A percentile compares a stretch with the other conserved stretches of the same genome.
These are phyloP conservation scores for Massospora cicadina DNA, from an alignment of 371 early-diverging fungal species.

Conservation along the genomic window DNA sequence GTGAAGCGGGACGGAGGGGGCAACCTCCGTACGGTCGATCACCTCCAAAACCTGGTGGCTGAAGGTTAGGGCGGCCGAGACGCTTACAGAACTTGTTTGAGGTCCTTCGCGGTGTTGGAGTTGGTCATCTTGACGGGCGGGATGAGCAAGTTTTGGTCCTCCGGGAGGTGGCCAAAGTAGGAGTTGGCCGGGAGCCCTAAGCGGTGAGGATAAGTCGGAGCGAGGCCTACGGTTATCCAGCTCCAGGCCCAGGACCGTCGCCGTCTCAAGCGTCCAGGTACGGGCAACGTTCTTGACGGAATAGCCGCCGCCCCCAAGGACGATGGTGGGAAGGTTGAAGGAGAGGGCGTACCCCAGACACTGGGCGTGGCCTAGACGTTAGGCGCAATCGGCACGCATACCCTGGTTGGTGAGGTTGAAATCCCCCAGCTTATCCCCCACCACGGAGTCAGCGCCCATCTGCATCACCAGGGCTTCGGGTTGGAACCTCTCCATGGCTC, in stretches of 20 bases:
- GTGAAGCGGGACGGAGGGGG: neutral
- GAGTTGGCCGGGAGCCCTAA: neutral
- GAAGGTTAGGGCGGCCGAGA: neutral
- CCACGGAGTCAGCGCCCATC: slow-evolving; percentile 66
- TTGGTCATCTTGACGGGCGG: neutral
- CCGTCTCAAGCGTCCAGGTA: neutral
- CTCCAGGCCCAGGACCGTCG: neutral
- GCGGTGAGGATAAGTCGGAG: neutral
- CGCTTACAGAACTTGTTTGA: neutral
- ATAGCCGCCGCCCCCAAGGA: slow-evolving; percentile 92
- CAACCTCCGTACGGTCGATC: neutral
- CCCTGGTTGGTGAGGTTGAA: slow-evolving; percentile 77
- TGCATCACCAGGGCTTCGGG: slow-evolving; percentile 73
- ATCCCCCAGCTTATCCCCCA: slow-evolving; percentile 93
- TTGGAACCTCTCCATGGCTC: slow-evolving; percentile 72
- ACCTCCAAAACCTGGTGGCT: neutral
- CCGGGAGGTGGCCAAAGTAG: neutral
- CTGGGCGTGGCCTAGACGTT: slow-evolving; percentile 44
- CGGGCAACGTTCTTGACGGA: slow-evolving; percentile 82
- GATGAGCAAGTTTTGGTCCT: neutral
- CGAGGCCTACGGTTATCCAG: neutral
- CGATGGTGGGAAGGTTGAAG: slow-evolving; percentile 61
- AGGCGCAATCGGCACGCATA: neutral
- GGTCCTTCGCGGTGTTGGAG: neutral
- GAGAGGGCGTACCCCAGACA: slow-evolving; percentile 68